A percentile compares a stretch with the other conserved stretches of the same genome.
Conservation (phyloP, 2,329 filamentous ascomycete genomes). For the Botrytis cinerea region DNA sequence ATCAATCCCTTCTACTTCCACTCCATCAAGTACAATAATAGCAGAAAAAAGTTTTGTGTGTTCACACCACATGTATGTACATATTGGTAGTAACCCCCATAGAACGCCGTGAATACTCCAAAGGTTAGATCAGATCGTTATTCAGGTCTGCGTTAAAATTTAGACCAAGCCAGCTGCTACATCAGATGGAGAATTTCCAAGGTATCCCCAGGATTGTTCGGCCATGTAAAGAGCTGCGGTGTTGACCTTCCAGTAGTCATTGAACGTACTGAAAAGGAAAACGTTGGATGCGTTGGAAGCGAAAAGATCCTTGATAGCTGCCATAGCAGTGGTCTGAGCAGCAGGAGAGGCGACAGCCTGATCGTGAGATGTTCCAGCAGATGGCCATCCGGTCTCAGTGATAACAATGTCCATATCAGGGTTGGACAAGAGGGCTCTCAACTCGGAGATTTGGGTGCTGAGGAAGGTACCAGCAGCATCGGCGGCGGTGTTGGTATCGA, state of each 20-base stretch:
- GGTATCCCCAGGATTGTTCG: conserved; percentile 77
- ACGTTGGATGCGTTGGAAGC: conserved; percentile 52
- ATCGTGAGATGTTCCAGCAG: conserved; percentile 64
- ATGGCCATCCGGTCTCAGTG: conserved; percentile 85
- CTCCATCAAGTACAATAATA: conserved; percentile 13
- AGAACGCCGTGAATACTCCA: conserved; percentile 17
- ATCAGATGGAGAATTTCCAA: conserved; percentile 37
- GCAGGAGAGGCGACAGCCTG: conserved; percentile 66
- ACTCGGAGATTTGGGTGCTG: conserved; percentile 51
- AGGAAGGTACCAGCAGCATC: conserved; percentile 68
- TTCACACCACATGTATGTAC: conserved; percentile 22
- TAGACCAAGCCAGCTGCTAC: conserved; percentile 23
- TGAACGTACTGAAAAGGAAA: conserved; percentile 77
- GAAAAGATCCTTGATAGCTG: conserved; percentile 64
- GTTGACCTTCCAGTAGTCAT: conserved; percentile 77
- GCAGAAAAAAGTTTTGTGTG: conserved; percentile 11
- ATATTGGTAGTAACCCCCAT: conserved; percentile 10
- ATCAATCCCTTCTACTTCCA: background rate
- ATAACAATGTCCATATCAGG: conserved; percentile 64
- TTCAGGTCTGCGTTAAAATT: conserved; percentile 8
- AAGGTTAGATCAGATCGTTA: conserved; percentile 9
- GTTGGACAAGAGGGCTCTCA: conserved; percentile 48
- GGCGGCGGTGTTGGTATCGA: conserved; percentile 64
- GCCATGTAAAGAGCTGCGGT: conserved; percentile 63
- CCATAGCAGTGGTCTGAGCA: conserved; percentile 67